Evolutionary conservation across 2,329 filamentous ascomycete species (phyloP).

Genomic region (Epichloe sibirici): DNA sequence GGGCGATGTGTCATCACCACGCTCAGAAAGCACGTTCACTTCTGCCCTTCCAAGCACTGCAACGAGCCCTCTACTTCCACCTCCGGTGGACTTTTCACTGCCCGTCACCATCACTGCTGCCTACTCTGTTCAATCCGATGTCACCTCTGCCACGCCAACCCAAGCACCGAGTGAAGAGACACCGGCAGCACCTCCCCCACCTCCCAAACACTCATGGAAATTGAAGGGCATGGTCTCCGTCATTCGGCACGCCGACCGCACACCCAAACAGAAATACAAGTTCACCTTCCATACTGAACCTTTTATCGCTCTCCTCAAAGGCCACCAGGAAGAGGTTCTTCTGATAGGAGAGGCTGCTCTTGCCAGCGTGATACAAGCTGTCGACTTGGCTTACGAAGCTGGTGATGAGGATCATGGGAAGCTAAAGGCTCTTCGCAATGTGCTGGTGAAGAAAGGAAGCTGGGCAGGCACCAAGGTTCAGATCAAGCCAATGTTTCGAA

Average conservation of each 20-base stretch:
- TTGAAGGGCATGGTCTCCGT: slow-evolving; percentile 96
- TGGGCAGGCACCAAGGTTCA: slow-evolving; percentile 97
- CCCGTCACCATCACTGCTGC: slow-evolving; percentile 21
- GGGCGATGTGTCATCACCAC: slow-evolving; percentile 20
- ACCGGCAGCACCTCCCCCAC: slow-evolving; percentile 48
- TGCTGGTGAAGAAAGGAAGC: slow-evolving; percentile 79
- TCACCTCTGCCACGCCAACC: slow-evolving; percentile 12
- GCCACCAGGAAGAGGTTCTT: slow-evolving; percentile 91
- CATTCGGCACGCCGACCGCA: slow-evolving; percentile 90
- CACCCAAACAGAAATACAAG: slow-evolving; percentile 98
- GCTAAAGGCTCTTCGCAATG: slow-evolving; percentile 73
- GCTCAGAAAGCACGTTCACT: slow-evolving; percentile 18
- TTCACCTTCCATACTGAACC: slow-evolving; percentile 97
- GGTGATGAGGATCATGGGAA: slow-evolving; percentile 78
- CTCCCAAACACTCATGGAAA: slow-evolving; percentile 91
- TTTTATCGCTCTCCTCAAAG: slow-evolving; percentile 88
- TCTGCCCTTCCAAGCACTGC: slow-evolving; percentile 24
- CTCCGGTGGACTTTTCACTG: slow-evolving; percentile 18
- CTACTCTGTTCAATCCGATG: slow-evolving; percentile 23
- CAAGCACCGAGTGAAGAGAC: slow-evolving; percentile 23
- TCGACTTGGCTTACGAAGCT: slow-evolving; percentile 65
- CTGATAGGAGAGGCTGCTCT: slow-evolving; percentile 85
- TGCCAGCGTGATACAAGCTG: slow-evolving; percentile 78
- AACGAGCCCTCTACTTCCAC: slow-evolving; percentile 23
- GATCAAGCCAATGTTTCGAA: slow-evolving; percentile 98